A percentile compares a stretch with the other conserved stretches of the same genome.
Evolutionary conservation across 2,329 filamentous ascomycete genomes (phyloP).

Genomic region (Claviceps cyperi): DNA sequence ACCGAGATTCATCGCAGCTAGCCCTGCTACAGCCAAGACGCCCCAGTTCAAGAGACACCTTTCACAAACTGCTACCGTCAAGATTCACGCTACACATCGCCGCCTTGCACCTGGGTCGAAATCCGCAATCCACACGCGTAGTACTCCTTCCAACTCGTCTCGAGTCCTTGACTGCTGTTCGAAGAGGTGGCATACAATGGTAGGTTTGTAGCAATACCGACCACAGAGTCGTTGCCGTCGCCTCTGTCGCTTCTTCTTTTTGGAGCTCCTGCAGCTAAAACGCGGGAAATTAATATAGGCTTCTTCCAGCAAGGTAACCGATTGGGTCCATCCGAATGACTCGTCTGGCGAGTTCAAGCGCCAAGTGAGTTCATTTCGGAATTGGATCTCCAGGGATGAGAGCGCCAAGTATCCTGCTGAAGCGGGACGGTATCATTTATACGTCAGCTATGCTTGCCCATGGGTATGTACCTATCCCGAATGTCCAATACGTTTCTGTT

Average conservation of each 20-base stretch:
- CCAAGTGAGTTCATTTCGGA: slow-evolving; percentile 67
- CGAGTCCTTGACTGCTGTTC: not conserved
- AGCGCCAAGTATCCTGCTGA: slow-evolving; percentile 70
- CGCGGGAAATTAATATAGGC: slow-evolving; percentile 2
- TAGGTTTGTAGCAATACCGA: not conserved
- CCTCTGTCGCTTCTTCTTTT: not conserved
- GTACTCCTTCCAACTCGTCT: not conserved
- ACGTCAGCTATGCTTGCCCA: slow-evolving; percentile 85
- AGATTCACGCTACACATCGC: not conserved
- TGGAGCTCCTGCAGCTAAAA: not conserved
- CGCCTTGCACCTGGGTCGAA: not conserved
- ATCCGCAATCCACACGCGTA: too few species aligned
- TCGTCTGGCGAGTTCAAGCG: slow-evolving; percentile 87
- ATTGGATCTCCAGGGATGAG: slow-evolving; percentile 58
- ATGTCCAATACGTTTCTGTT: too few species aligned
- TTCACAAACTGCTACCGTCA: not conserved
- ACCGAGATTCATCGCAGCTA: not conserved
- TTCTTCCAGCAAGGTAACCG: slow-evolving; percentile 36
- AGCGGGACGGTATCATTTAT: slow-evolving; percentile 85
- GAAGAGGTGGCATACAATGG: not conserved
- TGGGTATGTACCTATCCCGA: slow-evolving; percentile 42
- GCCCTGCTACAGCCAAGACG: not conserved
- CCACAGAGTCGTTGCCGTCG: not conserved
- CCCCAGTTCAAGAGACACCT: not conserved
- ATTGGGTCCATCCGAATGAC: slow-evolving; percentile 69